A percentile compares a stretch with the other conserved stretches of the same genome.
phyloP scores from a whole-genome alignment of 179 eudicot species.

The Beta lomatogona region DNA sequence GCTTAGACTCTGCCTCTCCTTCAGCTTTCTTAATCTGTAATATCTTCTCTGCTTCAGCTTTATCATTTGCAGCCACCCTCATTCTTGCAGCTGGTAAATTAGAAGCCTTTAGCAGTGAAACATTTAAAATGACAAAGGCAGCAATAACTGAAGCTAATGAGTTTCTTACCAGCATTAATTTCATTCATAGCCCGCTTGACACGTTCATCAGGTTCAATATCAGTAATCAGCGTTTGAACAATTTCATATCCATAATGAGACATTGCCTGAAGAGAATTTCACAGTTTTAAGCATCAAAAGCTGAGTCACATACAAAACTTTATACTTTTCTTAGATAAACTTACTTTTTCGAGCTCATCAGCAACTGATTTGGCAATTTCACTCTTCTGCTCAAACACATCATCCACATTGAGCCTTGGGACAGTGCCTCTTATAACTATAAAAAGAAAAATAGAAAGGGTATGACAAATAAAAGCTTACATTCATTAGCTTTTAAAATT shows the following conservation, averaged over 20 bases:
- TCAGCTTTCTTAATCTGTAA: slow-evolving; percentile 37
- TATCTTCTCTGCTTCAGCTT: slow-evolving; percentile 43
- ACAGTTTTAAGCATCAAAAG: background rate
- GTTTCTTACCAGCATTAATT: slow-evolving; percentile 46
- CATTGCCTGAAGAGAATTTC: slow-evolving; percentile 36
- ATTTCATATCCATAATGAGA: slow-evolving; percentile 48
- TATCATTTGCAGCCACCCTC: slow-evolving; percentile 38
- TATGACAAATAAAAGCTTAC: background rate
- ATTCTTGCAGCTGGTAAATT: slow-evolving; percentile 34
- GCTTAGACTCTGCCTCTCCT: slow-evolving; percentile 41
- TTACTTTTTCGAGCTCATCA: slow-evolving; percentile 42
- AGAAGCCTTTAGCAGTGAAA: background rate
- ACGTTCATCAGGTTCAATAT: slow-evolving; percentile 47
- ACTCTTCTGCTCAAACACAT: slow-evolving; percentile 50
- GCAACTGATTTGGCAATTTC: slow-evolving; percentile 50
- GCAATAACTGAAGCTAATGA: background rate
- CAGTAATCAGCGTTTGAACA: slow-evolving; percentile 45
- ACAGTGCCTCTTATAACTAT: slow-evolving; percentile 48
- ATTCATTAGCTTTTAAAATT: background rate
- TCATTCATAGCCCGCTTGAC: slow-evolving; percentile 58
- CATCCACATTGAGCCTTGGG: slow-evolving; percentile 40
- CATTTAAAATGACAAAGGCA: background rate
- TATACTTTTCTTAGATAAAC: background rate
- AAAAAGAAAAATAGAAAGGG: background rate
- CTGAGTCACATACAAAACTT: background rate